Percentiles rank a stretch among this genome's conserved stretches.
These are phyloP conservation scores for Paramecium octaurelia DNA, from an alignment of 73 alveolate species.

Conservation along the genomic window DNA sequence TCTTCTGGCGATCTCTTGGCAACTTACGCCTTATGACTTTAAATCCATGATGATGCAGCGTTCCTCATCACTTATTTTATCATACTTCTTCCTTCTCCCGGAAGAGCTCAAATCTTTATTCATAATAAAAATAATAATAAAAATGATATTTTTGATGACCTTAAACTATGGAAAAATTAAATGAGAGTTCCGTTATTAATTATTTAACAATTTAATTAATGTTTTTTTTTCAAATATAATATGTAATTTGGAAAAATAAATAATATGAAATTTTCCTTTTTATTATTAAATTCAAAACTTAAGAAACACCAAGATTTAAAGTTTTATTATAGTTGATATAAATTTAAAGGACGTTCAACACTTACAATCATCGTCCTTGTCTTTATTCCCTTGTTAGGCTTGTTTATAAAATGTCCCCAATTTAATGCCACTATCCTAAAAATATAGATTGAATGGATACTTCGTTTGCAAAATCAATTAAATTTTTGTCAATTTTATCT, in stretches of 20 bases:
- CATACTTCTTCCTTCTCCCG: not conserved
- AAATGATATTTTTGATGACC: not conserved
- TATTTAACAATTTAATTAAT: not conserved
- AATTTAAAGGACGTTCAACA: not conserved
- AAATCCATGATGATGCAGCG: not conserved
- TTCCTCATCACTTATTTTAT: not conserved
- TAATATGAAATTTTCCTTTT: not conserved
- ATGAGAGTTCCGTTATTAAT: not conserved
- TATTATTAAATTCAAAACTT: no score
- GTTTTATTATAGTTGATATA: not conserved
- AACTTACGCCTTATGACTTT: not conserved
- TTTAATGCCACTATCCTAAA: slow-evolving; percentile 27
- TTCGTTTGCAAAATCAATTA: not conserved
- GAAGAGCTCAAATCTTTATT: not conserved
- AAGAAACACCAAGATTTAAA: not conserved
- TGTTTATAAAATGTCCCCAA: slow-evolving; percentile 14
- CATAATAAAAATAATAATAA: not conserved
- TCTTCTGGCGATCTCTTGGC: not conserved
- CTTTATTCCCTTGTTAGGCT: not conserved
- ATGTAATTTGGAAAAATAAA: not conserved
- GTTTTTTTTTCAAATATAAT: no score
- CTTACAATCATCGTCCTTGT: not conserved
- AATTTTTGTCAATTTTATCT: not conserved
- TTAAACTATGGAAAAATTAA: not conserved
- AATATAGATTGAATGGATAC: not conserved